Evolutionary conservation across 192 early-diverging fungal species (phyloP), one percentile per base, ranked within the genome.

Genomic region (Linnemannia zychae): DNA sequence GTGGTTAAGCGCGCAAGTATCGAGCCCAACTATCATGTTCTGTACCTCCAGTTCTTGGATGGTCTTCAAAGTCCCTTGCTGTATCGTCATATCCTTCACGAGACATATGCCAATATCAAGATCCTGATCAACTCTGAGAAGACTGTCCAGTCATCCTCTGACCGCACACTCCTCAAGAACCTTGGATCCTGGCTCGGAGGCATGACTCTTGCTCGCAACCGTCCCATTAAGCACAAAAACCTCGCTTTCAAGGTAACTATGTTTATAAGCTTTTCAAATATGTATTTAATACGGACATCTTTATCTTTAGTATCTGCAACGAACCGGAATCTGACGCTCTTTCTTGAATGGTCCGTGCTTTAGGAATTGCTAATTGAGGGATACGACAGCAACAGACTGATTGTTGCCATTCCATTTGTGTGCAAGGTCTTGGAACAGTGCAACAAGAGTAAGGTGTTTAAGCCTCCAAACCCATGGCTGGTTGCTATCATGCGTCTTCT

Each of bases 391-490:
- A 93, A 94, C 67, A 88, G 97, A 22, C 89, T 99, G 40, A 97
- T 98, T 90, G 96, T 99, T 20, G 98, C 96, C 7, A 98, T 99
- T 74, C 98, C 98, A 46, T 99, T 99, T 82, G 96, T 98, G 13
- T 99, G 98, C 91, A 98, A 99, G 87, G 96, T 99, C 0, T 89
- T 99, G 67, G 97, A 98, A 78, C 97, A 98, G 86, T 93, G 95
- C 67, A 90, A 90, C 33, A 91, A 91, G 53, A 97, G 94, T 77
- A 96, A 92, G 69, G 94, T 99, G 5, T 99, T 99, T 88, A 94
- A 93, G 70, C 96, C 96, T 16, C 98, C 98, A 38, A 99, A 98
- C 88, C 98, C 98, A 20, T 99, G 98, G 98, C 82, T 99, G 53
- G 97, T 99, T 93, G 96, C 96, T 40, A 97, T 98, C 73, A 92